Evolutionary conservation across 306 rosid genomes (phyloP), one percentile per base, ranked within the genome.

Genomic region (Dalbergia cochinchinensis): DNA sequence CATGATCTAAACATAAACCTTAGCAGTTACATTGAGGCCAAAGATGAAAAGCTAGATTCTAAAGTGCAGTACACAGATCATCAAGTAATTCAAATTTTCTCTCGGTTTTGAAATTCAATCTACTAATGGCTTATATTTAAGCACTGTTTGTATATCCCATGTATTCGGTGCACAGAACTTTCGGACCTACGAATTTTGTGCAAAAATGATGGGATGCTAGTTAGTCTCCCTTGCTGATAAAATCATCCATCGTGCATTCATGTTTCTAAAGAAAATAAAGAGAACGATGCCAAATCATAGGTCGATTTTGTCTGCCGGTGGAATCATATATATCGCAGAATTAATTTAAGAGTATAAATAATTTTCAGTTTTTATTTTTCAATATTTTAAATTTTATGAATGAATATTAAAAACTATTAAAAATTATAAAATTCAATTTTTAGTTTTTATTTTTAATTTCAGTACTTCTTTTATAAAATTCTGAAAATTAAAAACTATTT

Each of bases 1-100:
- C 77, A 72, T 55, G 77, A 42, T 67, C 47, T 61, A 45, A 22
- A 58, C 61, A 8, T n/a, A 31, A 58, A 16, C 50, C 8, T 61
- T 44, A 5, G 76, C 20, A 18, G 53, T 72, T 65, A 55, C 50
- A 35, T 12, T 41, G 48, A 63, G 16, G 34, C 78, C 53, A 26
- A 64, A 65, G 11, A 4, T 19, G 34, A 67, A 42, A 67, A 67
- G 72, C 44, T 44, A 37, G 41, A 37, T 67, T 53, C 14, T 11
- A 53, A 34, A 35, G n/a, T 16, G 14, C 58, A 44, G 7, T 69
- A 14, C 18, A 50, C 5, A 15, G 1, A 50, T 50, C 57, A 48
- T 26, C 74, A 26, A 69, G 47, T 50, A 69, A 69, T 15, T 50
- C 57, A 50, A 50, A 50, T 12, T 50, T 42, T 37, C 41, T 4